phyloP scores from a whole-genome alignment of 306 rosid genomes.

The Acmispon strigosus region DNA sequence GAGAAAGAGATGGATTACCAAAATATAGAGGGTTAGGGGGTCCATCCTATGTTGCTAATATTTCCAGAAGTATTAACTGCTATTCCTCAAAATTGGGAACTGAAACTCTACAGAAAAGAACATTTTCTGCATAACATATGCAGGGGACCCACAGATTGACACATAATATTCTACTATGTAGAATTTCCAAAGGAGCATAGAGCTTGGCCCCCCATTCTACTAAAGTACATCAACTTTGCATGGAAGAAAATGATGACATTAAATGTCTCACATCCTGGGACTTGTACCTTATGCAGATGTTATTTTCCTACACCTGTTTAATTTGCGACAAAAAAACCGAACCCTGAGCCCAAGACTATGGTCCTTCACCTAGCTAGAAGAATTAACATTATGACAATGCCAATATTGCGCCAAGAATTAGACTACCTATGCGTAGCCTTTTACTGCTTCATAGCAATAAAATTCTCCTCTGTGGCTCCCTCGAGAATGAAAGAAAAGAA shows the following conservation, averaged over 20 bases:
- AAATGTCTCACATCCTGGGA: conserved; percentile 14
- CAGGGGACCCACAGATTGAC: conserved; percentile 21
- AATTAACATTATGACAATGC: conserved; percentile 21
- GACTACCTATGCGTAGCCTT: conserved; percentile 10
- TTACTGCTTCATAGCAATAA: not conserved
- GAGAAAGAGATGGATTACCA: conserved; percentile 10
- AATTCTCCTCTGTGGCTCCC: not conserved
- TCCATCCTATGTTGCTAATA: conserved; percentile 18
- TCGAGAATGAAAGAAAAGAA: not conserved
- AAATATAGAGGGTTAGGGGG: conserved; percentile 13
- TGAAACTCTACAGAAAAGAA: conserved; percentile 17
- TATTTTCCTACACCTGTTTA: conserved; percentile 12
- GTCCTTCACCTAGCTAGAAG: not conserved
- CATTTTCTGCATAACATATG: conserved; percentile 12
- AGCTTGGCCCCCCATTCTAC: conserved; percentile 11
- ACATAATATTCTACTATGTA: not conserved
- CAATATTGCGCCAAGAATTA: conserved; percentile 10
- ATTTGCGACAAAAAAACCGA: conserved; percentile 4
- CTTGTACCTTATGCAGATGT: conserved; percentile 20
- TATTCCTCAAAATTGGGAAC: conserved; percentile 14
- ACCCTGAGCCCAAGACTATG: conserved; percentile 19
- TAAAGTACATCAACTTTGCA: not conserved
- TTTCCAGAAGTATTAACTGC: conserved; percentile 14
- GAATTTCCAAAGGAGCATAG: not conserved
- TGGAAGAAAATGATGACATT: conserved; percentile 5